These are phyloP conservation scores for Hyparrhenia diplandra DNA, from an alignment of 176 grass and related monocot genomes.

Conservation along the genomic window DNA sequence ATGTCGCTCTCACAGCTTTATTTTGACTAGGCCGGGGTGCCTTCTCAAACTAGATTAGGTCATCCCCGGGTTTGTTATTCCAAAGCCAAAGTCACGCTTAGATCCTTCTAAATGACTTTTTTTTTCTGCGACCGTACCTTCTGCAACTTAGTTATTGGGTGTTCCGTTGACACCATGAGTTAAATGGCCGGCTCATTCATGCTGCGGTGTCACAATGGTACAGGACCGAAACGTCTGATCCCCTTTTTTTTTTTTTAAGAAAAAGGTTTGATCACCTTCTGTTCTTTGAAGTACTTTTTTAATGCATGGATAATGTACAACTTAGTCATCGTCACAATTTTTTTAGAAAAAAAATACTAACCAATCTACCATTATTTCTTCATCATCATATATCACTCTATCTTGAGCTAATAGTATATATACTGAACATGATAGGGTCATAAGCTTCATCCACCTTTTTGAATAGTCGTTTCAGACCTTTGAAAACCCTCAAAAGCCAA, in stretches of 20 bases:
- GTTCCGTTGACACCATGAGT: neutral
- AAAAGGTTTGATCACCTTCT: neutral
- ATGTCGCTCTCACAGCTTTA: constrained; percentile 20
- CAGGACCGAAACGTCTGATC: neutral
- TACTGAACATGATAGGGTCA: too few relatives aligned
- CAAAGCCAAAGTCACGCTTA: neutral
- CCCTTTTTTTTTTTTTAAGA: neutral
- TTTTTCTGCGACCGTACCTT: neutral
- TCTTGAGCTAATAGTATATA: neutral
- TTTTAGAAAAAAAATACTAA: neutral
- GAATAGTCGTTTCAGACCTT: neutral
- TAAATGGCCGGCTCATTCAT: neutral
- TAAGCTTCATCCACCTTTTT: neutral
- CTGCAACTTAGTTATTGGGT: constrained; percentile 1
- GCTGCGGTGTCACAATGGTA: neutral
- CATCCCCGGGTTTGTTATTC: neutral
- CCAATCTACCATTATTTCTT: neutral
- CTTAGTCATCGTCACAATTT: neutral
- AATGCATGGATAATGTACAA: neutral
- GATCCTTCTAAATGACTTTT: neutral
- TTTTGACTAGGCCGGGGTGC: neutral
- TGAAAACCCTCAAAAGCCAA: neutral
- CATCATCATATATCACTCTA: neutral
- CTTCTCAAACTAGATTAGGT: constrained; percentile 3
- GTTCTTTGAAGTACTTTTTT: neutral